Evolutionary conservation across 2,329 filamentous ascomycete genomes (phyloP).

Genomic region (Graphilbum sp.): DNA sequence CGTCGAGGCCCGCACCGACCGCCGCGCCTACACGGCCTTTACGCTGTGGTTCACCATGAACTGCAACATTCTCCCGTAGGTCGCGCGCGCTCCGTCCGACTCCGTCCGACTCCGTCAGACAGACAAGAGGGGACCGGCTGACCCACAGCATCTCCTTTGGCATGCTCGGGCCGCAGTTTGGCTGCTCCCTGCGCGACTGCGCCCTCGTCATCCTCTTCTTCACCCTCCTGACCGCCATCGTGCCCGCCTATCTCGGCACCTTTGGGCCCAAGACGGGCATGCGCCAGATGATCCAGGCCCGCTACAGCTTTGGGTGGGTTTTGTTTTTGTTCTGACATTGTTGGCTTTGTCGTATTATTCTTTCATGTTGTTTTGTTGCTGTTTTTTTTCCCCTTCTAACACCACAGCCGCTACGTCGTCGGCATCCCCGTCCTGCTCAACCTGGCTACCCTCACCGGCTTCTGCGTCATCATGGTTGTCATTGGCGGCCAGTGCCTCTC

Average conservation of each 20-base stretch:
- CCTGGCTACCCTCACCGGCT: slow-evolving; percentile 45
- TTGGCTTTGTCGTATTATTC: neutral
- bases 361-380: neutral
- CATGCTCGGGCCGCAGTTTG: slow-evolving; percentile 40
- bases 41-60: slow-evolving; percentile 33
- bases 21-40: slow-evolving; percentile 26
- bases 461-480: slow-evolving; percentile 44
- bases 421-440: slow-evolving; percentile 45
- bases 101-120: too few relatives aligned
- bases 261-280: slow-evolving; percentile 46
- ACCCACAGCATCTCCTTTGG: slow-evolving; percentile 36
- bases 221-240: slow-evolving; percentile 33
- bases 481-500: slow-evolving; percentile 43
- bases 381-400: too few relatives aligned
- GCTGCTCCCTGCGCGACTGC: slow-evolving; percentile 37
- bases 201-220: slow-evolving; percentile 48
- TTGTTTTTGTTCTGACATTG: neutral
- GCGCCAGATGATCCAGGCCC: slow-evolving; percentile 48
- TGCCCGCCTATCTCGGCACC: slow-evolving; percentile 40
- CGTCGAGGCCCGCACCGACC: slow-evolving; percentile 22
- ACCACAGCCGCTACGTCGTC: slow-evolving; percentile 35
- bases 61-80: slow-evolving; percentile 28
- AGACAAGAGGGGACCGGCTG: too few relatives aligned
- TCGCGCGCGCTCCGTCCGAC: too few relatives aligned
- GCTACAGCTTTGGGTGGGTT: slow-evolving; percentile 41